Percentiles rank a stretch among this genome's conserved stretches.
Conservation (phyloP, 2,329 filamentous ascomycete genomes). For the Diaporthe sp. region DNA sequence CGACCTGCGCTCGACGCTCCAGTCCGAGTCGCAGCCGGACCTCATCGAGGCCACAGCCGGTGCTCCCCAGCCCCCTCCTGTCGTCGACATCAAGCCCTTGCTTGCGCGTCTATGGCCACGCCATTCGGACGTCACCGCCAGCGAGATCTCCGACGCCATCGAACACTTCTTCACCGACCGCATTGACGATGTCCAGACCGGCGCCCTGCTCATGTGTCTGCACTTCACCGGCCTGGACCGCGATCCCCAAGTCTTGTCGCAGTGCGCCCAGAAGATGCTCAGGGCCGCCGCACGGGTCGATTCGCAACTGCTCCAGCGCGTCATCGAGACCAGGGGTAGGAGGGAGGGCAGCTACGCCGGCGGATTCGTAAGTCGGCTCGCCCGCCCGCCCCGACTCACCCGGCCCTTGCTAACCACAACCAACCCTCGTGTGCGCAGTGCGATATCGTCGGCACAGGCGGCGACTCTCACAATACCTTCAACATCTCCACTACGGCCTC, state of each 20-base stretch:
- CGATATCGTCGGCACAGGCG: conserved; percentile 97
- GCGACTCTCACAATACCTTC: conserved; percentile 97
- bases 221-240: conserved; percentile 92
- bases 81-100: conserved; percentile 77
- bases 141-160: conserved; percentile 91
- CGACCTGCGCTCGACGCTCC: conserved; percentile 3
- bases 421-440: conserved; percentile 60
- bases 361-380: conserved; percentile 76
- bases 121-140: conserved; percentile 72
- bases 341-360: conserved; percentile 83
- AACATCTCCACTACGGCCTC: conserved; percentile 97
- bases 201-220: conserved; percentile 88
- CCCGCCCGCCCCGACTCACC: conserved; percentile 1
- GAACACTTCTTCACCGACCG: conserved; percentile 92
- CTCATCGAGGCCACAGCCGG: conserved; percentile 36
- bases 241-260: conserved; percentile 86
- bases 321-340: conserved; percentile 72
- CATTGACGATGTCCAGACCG: conserved; percentile 89
- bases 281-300: conserved; percentile 82
- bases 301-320: conserved; percentile 68
- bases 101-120: conserved; percentile 80
- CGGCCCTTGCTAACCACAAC: conserved; percentile 18
- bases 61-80: conserved; percentile 40
- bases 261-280: conserved; percentile 88
- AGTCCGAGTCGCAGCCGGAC: conserved; percentile 37